A percentile compares a stretch with the other conserved stretches of the same genome.
phyloP scores from a whole-genome alignment of 192 early-diverging fungal genomes.

The Coemansia sp. region DNA sequence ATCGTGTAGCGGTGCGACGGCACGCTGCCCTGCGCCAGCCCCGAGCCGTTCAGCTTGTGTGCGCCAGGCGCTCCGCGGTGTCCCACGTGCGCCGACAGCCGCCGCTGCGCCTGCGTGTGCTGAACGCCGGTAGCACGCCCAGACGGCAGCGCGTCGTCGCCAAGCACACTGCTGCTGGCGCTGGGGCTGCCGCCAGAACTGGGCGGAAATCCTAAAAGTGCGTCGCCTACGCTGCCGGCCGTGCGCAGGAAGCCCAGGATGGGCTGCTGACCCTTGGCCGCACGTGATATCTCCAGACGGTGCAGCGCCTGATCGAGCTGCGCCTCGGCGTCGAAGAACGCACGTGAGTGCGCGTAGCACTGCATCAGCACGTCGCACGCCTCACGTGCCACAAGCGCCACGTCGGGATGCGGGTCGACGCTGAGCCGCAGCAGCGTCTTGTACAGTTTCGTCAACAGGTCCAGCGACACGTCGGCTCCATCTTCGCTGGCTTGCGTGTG shows the following conservation, averaged over 20 bases:
- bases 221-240: constrained; percentile 29
- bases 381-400: constrained; percentile 62
- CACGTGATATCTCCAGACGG: constrained; percentile 32
- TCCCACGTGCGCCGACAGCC: constrained; percentile 15
- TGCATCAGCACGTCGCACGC: constrained; percentile 69
- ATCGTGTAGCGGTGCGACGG: constrained; percentile 42
- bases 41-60: neutral
- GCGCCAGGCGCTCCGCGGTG: constrained; percentile 3
- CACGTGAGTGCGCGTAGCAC: constrained; percentile 45
- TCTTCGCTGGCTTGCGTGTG: constrained; percentile 14
- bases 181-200: neutral
- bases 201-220: constrained; percentile 27
- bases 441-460: constrained; percentile 63
- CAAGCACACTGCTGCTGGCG: neutral
- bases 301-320: constrained; percentile 42
- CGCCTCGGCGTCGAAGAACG: constrained; percentile 28
- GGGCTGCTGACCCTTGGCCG: constrained; percentile 29
- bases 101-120: constrained; percentile 14
- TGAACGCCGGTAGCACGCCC: no score
- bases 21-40: constrained; percentile 11
- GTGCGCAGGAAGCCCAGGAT: constrained; percentile 23
- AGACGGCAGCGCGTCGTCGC: no score
- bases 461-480: constrained; percentile 25
- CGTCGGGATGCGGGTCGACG: constrained; percentile 77
- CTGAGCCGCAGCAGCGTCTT: constrained; percentile 80